Base-by-base conservation (phyloP, 805 yeast genomes). In the Lipomyces mesembrius region DNA sequence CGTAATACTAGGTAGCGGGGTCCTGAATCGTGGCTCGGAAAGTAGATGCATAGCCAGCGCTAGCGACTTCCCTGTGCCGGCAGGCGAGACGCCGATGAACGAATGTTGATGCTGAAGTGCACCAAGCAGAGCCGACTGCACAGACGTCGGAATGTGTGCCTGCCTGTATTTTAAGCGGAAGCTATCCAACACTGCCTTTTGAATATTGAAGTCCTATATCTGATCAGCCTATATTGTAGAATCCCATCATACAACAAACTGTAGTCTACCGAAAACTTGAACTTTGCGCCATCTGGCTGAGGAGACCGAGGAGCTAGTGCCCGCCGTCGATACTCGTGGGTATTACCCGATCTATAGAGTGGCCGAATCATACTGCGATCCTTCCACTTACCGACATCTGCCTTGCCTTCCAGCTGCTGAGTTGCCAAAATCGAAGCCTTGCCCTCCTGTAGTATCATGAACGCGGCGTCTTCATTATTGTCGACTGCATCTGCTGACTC, bases 51-150 rank as follows among this genome's bases (percentile, higher is more conserved):
- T 62, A 0, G 70, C 66, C 0, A 74, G 66, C 2, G 79, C 79
- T 17, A 75, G 63, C 0, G 81, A 73, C 62, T 77, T 79, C 0
- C 82, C 82, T 3, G 78, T 58, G 11, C 78, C 78, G 1, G 79
- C 74, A 1, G 72, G 66, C 1, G 79, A 73, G 17, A 71, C 65
- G 20, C 73, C 77, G 2, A 76, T 39, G 25, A 75, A 72, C 1
- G 79, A 76, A 6, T 20, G 17, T 12, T 57, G 54, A 14, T 60
- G 34, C n/a, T 59, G 65, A 4, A 69, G 58, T 9, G 64, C 66
- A 6, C 35, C 12, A 6, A 69, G 59, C 17, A 69, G 39, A n/a
- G 66, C 62, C 6, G 29, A 32, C 54, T 69, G 72, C 20, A 62
- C 61, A 3, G 56, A 29, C 5, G 72, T 69, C 53, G 70, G 65